Conservation (phyloP, 23 red algal species). For the Gracilariopsis chorda region DNA sequence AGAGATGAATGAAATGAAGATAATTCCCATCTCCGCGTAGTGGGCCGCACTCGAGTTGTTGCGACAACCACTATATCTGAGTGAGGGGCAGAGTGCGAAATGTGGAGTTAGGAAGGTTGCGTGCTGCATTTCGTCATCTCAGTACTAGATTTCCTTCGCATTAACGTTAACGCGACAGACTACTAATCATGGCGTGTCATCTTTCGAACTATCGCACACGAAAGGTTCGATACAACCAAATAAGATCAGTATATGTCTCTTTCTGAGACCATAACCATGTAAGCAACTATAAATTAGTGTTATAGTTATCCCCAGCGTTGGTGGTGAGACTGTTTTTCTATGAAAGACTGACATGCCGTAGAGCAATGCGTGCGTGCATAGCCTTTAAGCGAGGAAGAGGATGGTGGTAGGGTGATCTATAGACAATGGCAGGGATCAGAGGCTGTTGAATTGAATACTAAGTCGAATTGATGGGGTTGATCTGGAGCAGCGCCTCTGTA, state of each 20-base stretch:
- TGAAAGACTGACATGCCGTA: too few species aligned
- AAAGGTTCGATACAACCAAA: constrained; percentile 3
- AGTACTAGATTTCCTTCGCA: neutral
- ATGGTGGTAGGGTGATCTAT: too few species aligned
- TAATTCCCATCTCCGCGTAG: neutral
- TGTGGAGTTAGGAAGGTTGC: constrained; percentile 14
- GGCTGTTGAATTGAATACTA: too few species aligned
- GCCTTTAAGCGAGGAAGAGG: too few species aligned
- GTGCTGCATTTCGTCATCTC: neutral
- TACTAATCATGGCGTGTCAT: neutral
- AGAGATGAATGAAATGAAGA: neutral
- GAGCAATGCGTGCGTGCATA: too few species aligned
- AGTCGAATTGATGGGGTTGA: too few species aligned
- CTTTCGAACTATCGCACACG: constrained; percentile 16
- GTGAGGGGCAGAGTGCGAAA: constrained; percentile 18
- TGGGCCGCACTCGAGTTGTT: neutral
- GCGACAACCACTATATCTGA: neutral
- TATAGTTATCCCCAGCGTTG: too few species aligned
- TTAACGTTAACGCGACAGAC: neutral
- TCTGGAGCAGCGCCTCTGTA: too few species aligned
- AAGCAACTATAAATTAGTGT: too few species aligned
- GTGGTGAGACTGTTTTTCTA: too few species aligned
- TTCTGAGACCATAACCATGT: too few species aligned
- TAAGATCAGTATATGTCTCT: neutral
- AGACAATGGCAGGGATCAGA: too few species aligned